phyloP scores from a whole-genome alignment of 768 basidiomycete genomes.

The Pluteus cervinus region DNA sequence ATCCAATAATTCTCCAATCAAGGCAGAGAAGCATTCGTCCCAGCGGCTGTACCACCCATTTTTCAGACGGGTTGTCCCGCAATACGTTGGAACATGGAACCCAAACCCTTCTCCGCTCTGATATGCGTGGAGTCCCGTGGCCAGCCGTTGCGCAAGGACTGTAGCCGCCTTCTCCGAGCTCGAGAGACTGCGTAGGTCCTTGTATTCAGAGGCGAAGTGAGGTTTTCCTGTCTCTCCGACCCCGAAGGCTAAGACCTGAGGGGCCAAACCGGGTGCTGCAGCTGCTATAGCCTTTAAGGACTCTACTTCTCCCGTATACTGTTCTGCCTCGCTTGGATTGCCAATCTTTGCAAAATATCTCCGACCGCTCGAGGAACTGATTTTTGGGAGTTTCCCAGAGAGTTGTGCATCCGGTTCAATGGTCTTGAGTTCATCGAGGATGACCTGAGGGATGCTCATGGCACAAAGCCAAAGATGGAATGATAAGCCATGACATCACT shows the following conservation, averaged over 20 bases:
- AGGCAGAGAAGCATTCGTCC: conserved; percentile 59
- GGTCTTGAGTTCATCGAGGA: conserved; percentile 38
- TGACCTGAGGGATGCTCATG: conserved; percentile 18
- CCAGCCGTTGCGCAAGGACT: conserved; percentile 54
- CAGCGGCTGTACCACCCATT: conserved; percentile 74
- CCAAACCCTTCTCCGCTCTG: conserved; percentile 56
- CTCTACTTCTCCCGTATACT: conserved; percentile 63
- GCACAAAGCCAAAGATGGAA: conserved; percentile 1
- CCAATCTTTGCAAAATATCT: conserved; percentile 64
- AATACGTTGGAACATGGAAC: conserved; percentile 70
- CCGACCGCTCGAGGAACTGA: conserved; percentile 51
- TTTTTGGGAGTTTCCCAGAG: conserved; percentile 33
- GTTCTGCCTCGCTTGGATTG: conserved; percentile 44
- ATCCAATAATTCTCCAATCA: conserved; percentile 53
- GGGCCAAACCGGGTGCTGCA: conserved; percentile 67
- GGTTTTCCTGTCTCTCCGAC: conserved; percentile 36
- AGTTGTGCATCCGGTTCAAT: conserved; percentile 50
- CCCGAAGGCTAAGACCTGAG: conserved; percentile 48
- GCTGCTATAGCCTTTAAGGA: conserved; percentile 56
- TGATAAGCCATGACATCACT: too few relatives aligned
- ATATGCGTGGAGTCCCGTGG: conserved; percentile 57
- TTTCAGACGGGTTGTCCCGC: conserved; percentile 61
- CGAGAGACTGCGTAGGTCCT: conserved; percentile 45
- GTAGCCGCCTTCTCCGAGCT: conserved; percentile 38
- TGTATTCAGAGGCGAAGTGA: conserved; percentile 74